Conservation (phyloP, 495 filamentous ascomycete genomes). For the Staphylotrichum tortipilum region DNA sequence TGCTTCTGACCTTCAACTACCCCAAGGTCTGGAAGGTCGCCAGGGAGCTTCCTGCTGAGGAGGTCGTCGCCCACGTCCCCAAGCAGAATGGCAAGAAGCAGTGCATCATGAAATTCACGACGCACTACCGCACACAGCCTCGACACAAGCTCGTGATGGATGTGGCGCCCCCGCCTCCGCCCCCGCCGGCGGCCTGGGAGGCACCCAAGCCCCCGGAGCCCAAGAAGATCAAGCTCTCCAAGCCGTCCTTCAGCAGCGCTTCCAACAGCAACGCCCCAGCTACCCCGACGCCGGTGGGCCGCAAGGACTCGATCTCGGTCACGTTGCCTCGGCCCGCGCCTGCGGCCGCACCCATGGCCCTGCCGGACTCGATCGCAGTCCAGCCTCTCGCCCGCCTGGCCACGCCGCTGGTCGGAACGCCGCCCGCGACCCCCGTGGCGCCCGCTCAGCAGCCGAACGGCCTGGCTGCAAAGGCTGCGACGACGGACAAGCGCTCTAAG, state of each 20-base stretch:
- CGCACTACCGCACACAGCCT: constrained; percentile 26
- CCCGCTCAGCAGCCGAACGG: constrained; percentile 4
- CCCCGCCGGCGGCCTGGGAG: constrained; percentile 20
- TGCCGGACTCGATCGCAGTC: constrained; percentile 22
- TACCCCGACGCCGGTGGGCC: constrained; percentile 6
- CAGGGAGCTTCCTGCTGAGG: constrained; percentile 27
- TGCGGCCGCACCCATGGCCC: neutral
- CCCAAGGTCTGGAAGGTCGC: constrained; percentile 63
- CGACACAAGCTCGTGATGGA: constrained; percentile 16
- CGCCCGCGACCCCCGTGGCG: neutral
- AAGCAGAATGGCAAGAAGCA: constrained; percentile 13
- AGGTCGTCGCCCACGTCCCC: neutral
- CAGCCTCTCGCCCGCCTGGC: constrained; percentile 13
- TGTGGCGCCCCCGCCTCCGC: constrained; percentile 9
- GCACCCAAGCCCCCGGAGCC: constrained; percentile 17
- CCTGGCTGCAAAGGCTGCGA: neutral
- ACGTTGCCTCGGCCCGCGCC: constrained; percentile 11
- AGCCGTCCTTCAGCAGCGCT: constrained; percentile 18
- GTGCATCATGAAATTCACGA: constrained; percentile 26
- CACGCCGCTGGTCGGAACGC: constrained; percentile 9
- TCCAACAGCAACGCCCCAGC: constrained; percentile 12
- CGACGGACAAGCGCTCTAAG: constrained; percentile 20
- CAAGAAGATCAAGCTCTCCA: constrained; percentile 27
- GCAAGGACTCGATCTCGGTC: constrained; percentile 25
- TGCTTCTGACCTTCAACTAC: constrained; percentile 54